Percentiles rank a stretch among this genome's conserved stretches.
phyloP scores from a whole-genome alignment of 768 basidiomycete species.

The Hericium erinaceus region DNA sequence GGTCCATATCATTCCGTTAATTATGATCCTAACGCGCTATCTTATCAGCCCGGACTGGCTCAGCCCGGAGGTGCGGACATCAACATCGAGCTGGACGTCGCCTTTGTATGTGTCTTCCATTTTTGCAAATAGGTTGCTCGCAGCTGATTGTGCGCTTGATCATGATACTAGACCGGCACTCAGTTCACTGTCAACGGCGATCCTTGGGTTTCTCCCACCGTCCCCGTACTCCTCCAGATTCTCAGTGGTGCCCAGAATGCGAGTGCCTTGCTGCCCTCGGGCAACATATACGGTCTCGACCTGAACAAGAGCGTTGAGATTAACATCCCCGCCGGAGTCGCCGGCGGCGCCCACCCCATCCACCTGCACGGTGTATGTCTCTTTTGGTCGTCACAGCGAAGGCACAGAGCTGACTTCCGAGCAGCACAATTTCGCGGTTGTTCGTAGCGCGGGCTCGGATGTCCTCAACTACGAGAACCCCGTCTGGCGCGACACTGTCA shows the following conservation, averaged over 20 bases:
- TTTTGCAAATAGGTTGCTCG: not conserved
- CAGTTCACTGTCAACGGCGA: constrained; percentile 7
- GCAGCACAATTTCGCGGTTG: constrained; percentile 5
- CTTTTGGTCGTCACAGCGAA: not conserved
- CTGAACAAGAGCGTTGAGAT: constrained; percentile 39
- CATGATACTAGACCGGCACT: not conserved
- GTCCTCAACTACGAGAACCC: constrained; percentile 8
- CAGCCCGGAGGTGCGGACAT: constrained; percentile 3
- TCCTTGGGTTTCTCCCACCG: constrained; percentile 22
- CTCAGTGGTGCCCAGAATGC: constrained; percentile 30
- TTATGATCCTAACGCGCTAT: not conserved
- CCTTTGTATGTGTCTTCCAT: not conserved
- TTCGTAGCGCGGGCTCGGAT: constrained; percentile 8
- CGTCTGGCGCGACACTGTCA: constrained; percentile 29
- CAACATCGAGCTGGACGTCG: not conserved
- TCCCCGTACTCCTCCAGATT: constrained; percentile 39
- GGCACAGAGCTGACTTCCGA: not conserved
- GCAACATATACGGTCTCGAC: constrained; percentile 36
- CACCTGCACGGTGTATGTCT: constrained; percentile 33
- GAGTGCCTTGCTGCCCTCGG: constrained; percentile 27
- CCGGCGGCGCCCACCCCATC: constrained; percentile 31
- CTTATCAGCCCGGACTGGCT: not conserved
- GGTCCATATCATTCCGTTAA: no score
- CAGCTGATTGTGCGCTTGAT: not conserved
- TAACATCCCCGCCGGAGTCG: constrained; percentile 31